Evolutionary conservation across 2,329 filamentous ascomycete genomes (phyloP).

Genomic region (Botrytis paeoniae): DNA sequence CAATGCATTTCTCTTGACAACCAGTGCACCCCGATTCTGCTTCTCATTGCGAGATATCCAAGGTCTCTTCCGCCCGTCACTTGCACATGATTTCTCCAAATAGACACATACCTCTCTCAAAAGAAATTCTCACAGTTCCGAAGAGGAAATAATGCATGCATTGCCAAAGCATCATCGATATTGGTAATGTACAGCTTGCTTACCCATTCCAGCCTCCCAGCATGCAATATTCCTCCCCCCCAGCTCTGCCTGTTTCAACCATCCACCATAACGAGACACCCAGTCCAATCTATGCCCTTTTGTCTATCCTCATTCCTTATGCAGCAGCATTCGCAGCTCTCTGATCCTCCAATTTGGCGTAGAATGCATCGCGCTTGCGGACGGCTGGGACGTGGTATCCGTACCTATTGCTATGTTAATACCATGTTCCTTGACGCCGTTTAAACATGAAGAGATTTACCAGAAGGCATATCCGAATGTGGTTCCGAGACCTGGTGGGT

Average conservation of each 20-base stretch:
- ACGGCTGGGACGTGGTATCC: slow-evolving; percentile 45
- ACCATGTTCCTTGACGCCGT: not conserved
- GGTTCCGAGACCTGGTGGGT: slow-evolving; percentile 49
- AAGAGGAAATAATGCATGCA: slow-evolving; percentile 28
- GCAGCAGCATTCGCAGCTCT: slow-evolving; percentile 37
- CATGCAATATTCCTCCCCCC: not conserved
- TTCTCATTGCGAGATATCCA: not conserved
- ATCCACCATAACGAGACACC: not conserved
- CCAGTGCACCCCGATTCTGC: not conserved
- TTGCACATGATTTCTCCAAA: not conserved
- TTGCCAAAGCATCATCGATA: slow-evolving; percentile 32
- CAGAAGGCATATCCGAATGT: slow-evolving; percentile 53
- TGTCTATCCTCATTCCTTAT: slow-evolving; percentile 25
- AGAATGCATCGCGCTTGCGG: slow-evolving; percentile 42
- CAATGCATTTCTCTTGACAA: not conserved
- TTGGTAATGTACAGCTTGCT: slow-evolving; percentile 37
- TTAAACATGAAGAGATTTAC: slow-evolving; percentile 40
- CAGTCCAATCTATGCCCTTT: slow-evolving; percentile 5
- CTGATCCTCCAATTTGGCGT: slow-evolving; percentile 43
- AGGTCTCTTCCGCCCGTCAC: not conserved
- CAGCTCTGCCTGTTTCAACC: not conserved
- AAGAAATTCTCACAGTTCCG: not conserved
- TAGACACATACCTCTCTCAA: not conserved
- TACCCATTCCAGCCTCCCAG: slow-evolving; percentile 19
- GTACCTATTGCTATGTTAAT: slow-evolving; percentile 30